Conservation (phyloP, 768 basidiomycete species). For the Tylopilus felleus region DNA sequence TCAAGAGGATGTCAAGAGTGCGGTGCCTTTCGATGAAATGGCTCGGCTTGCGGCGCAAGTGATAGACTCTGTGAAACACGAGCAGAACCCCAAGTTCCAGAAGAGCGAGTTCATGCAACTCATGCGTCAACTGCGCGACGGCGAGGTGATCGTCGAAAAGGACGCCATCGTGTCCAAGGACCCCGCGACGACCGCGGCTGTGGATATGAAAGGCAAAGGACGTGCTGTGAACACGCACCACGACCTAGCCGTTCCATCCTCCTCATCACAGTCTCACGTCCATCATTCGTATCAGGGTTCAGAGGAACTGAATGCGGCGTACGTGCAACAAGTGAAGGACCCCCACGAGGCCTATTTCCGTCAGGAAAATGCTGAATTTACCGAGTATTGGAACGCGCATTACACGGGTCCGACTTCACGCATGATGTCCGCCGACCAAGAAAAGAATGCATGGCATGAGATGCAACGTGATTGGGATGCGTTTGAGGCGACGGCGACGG, state of each 20-base stretch:
- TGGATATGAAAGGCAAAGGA: conserved; percentile 67
- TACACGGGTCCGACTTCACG: conserved; percentile 23
- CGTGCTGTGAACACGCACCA: conserved; percentile 33
- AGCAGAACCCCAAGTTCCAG: conserved; percentile 80
- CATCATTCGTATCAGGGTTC: conserved; percentile 20
- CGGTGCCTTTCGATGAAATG: conserved; percentile 55
- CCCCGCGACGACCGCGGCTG: conserved; percentile 8
- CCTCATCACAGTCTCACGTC: conserved; percentile 8
- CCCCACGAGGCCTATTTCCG: conserved; percentile 66
- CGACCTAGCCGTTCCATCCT: conserved; percentile 1
- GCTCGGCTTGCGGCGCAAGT: conserved; percentile 77
- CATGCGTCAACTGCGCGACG: conserved; percentile 83
- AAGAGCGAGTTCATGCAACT: conserved; percentile 81
- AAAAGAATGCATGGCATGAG: conserved; percentile 50
- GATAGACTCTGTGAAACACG: conserved; percentile 69
- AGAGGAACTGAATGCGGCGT: conserved; percentile 14
- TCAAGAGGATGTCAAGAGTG: conserved; percentile 24
- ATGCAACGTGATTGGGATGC: conserved; percentile 79
- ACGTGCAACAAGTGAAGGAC: conserved; percentile 32
- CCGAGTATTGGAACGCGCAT: conserved; percentile 53
- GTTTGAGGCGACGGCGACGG: conserved; percentile 70
- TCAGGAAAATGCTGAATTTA: conserved; percentile 67
- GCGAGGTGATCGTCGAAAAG: conserved; percentile 72
- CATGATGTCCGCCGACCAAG: conserved; percentile 19
- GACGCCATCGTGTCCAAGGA: conserved; percentile 68